A percentile compares a stretch with the other conserved stretches of the same genome.
Conservation (phyloP, 768 basidiomycete species). For the Calocybe gangraenosa region DNA sequence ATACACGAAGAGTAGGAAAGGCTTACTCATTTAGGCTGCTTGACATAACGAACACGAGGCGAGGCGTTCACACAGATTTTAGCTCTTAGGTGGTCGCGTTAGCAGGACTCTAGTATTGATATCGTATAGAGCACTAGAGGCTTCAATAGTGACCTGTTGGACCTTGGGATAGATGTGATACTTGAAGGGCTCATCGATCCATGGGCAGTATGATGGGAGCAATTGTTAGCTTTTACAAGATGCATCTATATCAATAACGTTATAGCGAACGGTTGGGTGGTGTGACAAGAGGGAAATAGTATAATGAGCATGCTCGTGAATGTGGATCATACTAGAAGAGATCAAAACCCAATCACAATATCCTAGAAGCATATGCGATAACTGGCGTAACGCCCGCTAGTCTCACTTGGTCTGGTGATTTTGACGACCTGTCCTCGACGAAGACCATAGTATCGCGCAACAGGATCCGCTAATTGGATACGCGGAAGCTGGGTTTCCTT, state of each 20-base stretch:
- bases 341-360: slow-evolving; percentile 1
- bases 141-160: background rate
- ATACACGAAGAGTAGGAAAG: background rate
- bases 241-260: slow-evolving; percentile 20
- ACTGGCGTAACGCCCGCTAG: slow-evolving; percentile 89
- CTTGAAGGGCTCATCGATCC: background rate
- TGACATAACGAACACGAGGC: background rate
- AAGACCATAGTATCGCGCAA: slow-evolving; percentile 97
- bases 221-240: slow-evolving; percentile 25
- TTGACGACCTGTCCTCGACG: slow-evolving; percentile 96
- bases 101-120: slow-evolving; percentile 2
- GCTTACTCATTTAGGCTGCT: slow-evolving; percentile 3
- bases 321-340: slow-evolving; percentile 1
- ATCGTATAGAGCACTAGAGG: too few relatives aligned
- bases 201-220: slow-evolving; percentile 10
- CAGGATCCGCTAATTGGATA: slow-evolving; percentile 93
- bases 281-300: slow-evolving; percentile 12
- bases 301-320: slow-evolving; percentile 4
- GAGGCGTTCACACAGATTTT: background rate
- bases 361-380: slow-evolving; percentile 85
- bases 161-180: slow-evolving; percentile 18
- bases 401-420: slow-evolving; percentile 96
- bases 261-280: slow-evolving; percentile 14
- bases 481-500: slow-evolving; percentile 98
- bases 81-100: background rate